These are phyloP conservation scores for Penstemon newberryi DNA, from an alignment of 257 asterid genomes.

Conservation along the genomic window DNA sequence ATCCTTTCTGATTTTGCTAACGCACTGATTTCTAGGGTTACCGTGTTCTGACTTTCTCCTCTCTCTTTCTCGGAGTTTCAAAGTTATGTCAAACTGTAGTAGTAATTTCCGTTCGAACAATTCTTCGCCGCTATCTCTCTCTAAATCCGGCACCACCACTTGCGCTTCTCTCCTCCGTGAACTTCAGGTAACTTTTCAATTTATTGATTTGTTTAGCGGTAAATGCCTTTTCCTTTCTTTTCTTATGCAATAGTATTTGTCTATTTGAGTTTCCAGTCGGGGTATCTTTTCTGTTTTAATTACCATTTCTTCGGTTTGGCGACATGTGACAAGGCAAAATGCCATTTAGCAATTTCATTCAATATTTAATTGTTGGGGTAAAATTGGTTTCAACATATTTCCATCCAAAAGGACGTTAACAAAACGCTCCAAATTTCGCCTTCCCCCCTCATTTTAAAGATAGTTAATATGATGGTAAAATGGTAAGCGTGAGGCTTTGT, in stretches of 20 bases:
- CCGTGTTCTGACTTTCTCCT: background rate
- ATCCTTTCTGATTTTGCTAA: background rate
- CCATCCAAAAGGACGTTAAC: no score
- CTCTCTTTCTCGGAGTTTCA: constrained; percentile 14
- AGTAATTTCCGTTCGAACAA: background rate
- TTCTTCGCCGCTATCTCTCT: constrained; percentile 60
- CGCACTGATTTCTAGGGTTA: constrained; percentile 37
- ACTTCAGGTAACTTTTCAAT: constrained; percentile 48
- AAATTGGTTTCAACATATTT: no score
- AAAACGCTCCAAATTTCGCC: no score
- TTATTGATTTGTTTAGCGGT: no score
- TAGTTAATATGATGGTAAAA: no score
- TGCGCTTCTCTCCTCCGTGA: constrained; percentile 67
- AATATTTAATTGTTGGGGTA: background rate
- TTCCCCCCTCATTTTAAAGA: no score
- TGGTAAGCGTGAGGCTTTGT: no score
- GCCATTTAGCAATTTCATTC: background rate
- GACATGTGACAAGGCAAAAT: background rate
- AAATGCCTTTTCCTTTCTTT: no score
- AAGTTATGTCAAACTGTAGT: constrained; percentile 32
- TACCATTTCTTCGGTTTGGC: no score
- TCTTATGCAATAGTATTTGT: no score
- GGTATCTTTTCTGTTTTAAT: no score
- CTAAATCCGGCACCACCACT: constrained; percentile 58
- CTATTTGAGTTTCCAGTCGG: no score